Evolutionary conservation across 495 filamentous ascomycete genomes (phyloP).

Genomic region (Parathielavia hyrcaniae): DNA sequence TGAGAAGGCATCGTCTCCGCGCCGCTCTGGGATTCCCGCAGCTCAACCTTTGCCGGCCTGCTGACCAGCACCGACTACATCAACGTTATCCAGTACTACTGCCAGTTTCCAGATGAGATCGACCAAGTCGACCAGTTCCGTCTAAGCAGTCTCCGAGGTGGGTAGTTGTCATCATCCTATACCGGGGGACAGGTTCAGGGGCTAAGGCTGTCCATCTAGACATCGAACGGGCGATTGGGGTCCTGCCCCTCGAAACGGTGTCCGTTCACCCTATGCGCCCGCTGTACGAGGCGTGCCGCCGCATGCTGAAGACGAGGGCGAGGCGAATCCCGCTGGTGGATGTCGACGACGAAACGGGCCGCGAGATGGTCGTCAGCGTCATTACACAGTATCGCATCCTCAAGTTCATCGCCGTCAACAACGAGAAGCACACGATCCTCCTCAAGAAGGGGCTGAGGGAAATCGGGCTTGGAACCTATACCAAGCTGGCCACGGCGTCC

Average conservation of each 20-base stretch:
- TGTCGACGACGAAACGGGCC: constrained; percentile 86
- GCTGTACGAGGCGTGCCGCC: constrained; percentile 89
- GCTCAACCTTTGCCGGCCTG: constrained; percentile 87
- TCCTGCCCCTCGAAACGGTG: constrained; percentile 86
- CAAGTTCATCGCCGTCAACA: constrained; percentile 94
- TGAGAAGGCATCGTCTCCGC: constrained; percentile 89
- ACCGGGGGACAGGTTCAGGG: neutral
- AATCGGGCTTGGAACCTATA: constrained; percentile 80
- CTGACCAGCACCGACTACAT: constrained; percentile 96
- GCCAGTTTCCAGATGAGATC: constrained; percentile 89
- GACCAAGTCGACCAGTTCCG: constrained; percentile 90
- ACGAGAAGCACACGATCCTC: constrained; percentile 83
- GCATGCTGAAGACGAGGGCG: constrained; percentile 88
- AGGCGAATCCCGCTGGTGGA: constrained; percentile 92
- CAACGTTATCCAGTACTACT: constrained; percentile 99
- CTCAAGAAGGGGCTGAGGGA: constrained; percentile 82
- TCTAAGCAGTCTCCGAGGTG: constrained; percentile 86
- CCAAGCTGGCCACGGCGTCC: constrained; percentile 67
- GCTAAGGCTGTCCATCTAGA: constrained; percentile 48
- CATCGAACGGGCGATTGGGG: constrained; percentile 88
- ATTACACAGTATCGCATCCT: constrained; percentile 97
- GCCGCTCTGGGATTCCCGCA: constrained; percentile 93
- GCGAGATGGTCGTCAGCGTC: constrained; percentile 90
- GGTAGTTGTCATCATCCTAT: constrained; percentile 15
- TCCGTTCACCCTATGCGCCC: constrained; percentile 85